phyloP scores from a whole-genome alignment of 176 grass and related monocot species.

The Aegilops longissima region DNA sequence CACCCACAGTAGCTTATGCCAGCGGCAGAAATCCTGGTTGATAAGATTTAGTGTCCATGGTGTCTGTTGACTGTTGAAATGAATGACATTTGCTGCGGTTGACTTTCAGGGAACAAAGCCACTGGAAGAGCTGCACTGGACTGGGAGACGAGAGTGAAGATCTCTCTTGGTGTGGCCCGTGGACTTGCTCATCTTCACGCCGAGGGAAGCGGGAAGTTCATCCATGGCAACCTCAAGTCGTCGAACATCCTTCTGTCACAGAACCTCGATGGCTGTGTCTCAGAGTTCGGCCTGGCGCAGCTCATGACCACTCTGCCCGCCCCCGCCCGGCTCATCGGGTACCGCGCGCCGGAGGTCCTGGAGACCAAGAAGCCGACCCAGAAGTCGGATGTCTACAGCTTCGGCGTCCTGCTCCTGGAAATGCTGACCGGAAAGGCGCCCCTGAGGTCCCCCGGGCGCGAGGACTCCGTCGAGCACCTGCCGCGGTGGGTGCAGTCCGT shows the following conservation, averaged over 20 bases:
- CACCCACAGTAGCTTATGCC: neutral
- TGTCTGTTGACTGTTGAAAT: neutral
- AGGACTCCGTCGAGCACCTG: slow-evolving; percentile 65
- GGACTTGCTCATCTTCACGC: slow-evolving; percentile 75
- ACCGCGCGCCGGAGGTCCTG: slow-evolving; percentile 78
- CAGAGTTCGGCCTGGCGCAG: slow-evolving; percentile 80
- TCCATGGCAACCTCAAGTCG: slow-evolving; percentile 90
- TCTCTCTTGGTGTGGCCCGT: slow-evolving; percentile 67
- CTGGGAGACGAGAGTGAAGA: slow-evolving; percentile 83
- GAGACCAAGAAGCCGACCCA: slow-evolving; percentile 72
- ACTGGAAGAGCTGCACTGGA: slow-evolving; percentile 61
- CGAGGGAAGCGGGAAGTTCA: slow-evolving; percentile 82
- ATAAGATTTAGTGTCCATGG: neutral
- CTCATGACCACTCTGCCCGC: slow-evolving; percentile 57
- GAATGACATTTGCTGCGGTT: slow-evolving; percentile 22
- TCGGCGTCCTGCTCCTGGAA: slow-evolving; percentile 85
- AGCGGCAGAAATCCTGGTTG: neutral
- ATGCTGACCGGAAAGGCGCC: slow-evolving; percentile 94
- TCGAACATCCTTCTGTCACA: slow-evolving; percentile 75
- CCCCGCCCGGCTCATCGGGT: slow-evolving; percentile 61
- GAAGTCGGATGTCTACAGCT: slow-evolving; percentile 92
- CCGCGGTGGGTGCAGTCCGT: slow-evolving; percentile 90
- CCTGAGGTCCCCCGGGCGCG: slow-evolving; percentile 55
- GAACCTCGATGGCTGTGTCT: slow-evolving; percentile 57
- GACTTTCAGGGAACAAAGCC: slow-evolving; percentile 59